Evolutionary conservation across 1,284 basidiomycete genomes (phyloP).

Genomic region (Rhodotorula sp.): DNA sequence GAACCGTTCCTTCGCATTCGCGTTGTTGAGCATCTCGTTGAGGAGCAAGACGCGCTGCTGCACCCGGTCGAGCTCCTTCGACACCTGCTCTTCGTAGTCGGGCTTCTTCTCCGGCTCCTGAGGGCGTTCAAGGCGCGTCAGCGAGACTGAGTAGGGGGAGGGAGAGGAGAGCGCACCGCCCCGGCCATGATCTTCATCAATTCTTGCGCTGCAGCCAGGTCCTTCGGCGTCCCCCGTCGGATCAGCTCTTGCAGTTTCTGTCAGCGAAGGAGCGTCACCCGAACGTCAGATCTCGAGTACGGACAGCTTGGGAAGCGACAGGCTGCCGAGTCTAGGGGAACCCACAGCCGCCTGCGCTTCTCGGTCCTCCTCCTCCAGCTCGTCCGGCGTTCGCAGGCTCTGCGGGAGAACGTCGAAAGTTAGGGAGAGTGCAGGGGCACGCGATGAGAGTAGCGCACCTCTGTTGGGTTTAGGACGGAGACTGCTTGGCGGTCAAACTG

Average conservation of each 20-base stretch:
- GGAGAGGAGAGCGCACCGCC: slow-evolving; percentile 56
- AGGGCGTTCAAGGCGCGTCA: background rate
- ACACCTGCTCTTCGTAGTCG: slow-evolving; percentile 85
- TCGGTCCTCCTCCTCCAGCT: slow-evolving; percentile 93
- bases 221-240: slow-evolving; percentile 88
- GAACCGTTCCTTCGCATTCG: slow-evolving; percentile 58
- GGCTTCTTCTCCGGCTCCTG: slow-evolving; percentile 86
- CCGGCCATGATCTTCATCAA: slow-evolving; percentile 95
- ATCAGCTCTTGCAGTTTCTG: slow-evolving; percentile 94
- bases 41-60: slow-evolving; percentile 90
- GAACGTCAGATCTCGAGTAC: background rate
- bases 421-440: background rate
- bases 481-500: slow-evolving; percentile 58
- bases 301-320: background rate
- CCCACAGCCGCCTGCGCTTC: slow-evolving; percentile 81
- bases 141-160: background rate
- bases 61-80: slow-evolving; percentile 88
- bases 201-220: slow-evolving; percentile 93
- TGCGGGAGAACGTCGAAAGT: slow-evolving; percentile 47
- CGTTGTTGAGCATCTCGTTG: slow-evolving; percentile 96
- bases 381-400: slow-evolving; percentile 90
- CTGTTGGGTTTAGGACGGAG: slow-evolving; percentile 54
- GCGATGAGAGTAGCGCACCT: slow-evolving; percentile 51
- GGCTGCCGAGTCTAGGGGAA: slow-evolving; percentile 1
- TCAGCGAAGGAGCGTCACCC: slow-evolving; percentile 41